A percentile compares a stretch with the other conserved stretches of the same genome.
Conservation (phyloP, 1,284 basidiomycete genomes). For the Macrocystidia cucumis region DNA sequence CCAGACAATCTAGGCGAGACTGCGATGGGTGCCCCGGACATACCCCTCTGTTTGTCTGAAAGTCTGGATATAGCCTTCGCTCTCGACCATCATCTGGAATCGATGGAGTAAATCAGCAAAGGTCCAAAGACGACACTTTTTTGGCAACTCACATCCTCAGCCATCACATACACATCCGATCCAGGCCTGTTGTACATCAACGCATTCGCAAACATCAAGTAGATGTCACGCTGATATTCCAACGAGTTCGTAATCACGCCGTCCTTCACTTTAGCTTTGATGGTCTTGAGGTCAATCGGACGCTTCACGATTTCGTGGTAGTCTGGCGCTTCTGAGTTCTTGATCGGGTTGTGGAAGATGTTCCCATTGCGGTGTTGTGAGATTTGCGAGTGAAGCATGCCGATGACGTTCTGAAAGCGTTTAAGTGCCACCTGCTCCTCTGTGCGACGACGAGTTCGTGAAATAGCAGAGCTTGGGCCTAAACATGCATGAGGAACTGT, state of each 20-base stretch:
- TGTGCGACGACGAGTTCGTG: slow-evolving; percentile 25
- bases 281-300: slow-evolving; percentile 90
- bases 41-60: slow-evolving; percentile 75
- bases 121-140: slow-evolving; percentile 5
- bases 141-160: slow-evolving; percentile 68
- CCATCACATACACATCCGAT: slow-evolving; percentile 80
- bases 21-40: slow-evolving; percentile 35
- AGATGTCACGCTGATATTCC: slow-evolving; percentile 86
- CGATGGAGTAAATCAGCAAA: background rate
- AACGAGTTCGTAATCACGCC: slow-evolving; percentile 72
- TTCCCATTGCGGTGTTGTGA: slow-evolving; percentile 80
- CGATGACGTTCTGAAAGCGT: slow-evolving; percentile 74
- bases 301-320: slow-evolving; percentile 87
- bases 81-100: slow-evolving; percentile 76
- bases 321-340: slow-evolving; percentile 79
- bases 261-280: slow-evolving; percentile 77
- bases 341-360: slow-evolving; percentile 89
- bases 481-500: slow-evolving; percentile 1
- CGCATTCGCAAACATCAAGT: slow-evolving; percentile 92
- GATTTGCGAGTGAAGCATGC: slow-evolving; percentile 75
- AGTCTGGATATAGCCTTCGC: slow-evolving; percentile 68
- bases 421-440: slow-evolving; percentile 51
- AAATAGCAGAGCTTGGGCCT: slow-evolving; percentile 24
- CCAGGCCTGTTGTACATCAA: slow-evolving; percentile 91
- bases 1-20: too few relatives aligned